Conservation (phyloP, 2,329 filamentous ascomycete genomes). For the Xylariaceae sp. region DNA sequence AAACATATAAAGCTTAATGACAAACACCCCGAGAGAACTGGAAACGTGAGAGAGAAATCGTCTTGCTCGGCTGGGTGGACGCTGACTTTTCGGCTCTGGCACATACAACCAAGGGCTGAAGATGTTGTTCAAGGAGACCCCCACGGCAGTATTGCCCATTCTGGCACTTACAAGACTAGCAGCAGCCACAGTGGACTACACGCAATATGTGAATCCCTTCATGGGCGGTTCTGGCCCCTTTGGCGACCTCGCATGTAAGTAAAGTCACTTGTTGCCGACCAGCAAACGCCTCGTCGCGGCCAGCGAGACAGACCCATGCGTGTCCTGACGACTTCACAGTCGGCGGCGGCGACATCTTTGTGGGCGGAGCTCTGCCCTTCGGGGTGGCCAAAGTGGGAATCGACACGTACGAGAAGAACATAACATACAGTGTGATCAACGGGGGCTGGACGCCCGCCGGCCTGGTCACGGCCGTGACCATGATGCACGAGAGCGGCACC, state of each 20-base stretch:
- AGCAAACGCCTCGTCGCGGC: not conserved
- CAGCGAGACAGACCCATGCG: conserved; percentile 33
- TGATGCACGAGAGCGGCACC: conserved; percentile 50
- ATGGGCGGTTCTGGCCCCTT: too few species aligned
- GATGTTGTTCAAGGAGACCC: too few species aligned
- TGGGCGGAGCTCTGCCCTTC: conserved; percentile 34
- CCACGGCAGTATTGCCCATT: too few species aligned
- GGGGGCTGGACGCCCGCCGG: conserved; percentile 32
- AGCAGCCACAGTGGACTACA: too few species aligned
- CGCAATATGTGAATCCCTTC: conserved; percentile 40
- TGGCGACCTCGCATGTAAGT: conserved; percentile 7
- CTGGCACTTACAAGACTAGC: too few species aligned
- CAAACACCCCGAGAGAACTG: too few species aligned
- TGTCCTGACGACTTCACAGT: conserved; percentile 36
- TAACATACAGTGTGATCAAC: conserved; percentile 17
- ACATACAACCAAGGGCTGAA: too few species aligned
- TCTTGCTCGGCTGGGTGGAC: too few species aligned
- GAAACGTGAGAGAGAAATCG: too few species aligned
- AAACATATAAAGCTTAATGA: too few species aligned
- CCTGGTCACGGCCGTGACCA: conserved; percentile 40
- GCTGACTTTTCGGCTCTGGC: too few species aligned
- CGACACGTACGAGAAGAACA: conserved; percentile 22
- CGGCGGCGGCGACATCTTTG: conserved; percentile 36
- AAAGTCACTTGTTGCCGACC: not conserved
- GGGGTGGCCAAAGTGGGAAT: conserved; percentile 38